Evolutionary conservation across 345 rosid species (phyloP), one percentile per base, ranked within the genome.

Genomic region (Dipteronia dyeriana): DNA sequence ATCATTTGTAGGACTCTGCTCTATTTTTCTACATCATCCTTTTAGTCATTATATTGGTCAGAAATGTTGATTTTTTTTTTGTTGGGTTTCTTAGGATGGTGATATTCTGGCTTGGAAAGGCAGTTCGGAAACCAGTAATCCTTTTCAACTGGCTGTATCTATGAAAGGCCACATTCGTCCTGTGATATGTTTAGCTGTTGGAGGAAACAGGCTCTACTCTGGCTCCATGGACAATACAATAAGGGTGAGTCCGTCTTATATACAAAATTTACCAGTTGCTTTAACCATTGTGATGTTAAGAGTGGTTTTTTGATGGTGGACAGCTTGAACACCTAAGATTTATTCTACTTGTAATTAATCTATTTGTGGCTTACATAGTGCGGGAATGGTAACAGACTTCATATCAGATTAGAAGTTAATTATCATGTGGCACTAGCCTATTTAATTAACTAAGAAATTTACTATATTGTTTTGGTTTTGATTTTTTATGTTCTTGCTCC

Each of bases 181-280:
- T 41, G 76, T 73, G 56, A 23, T 53, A 22, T 73, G 67, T 43
- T 73, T 73, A 57, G 9, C 57, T 7, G 76, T 73, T 60, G 76
- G 67, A 43, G 67, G 53, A 22, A 73, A 23, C 34, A 73, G 51
- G 76, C 41, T 73, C 34, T 73, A 73, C n/a, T 73, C 76, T 41
- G 76, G 76, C 41, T 73, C 76, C 23, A 60, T 73, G 67, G 76
- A 73, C 23, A 60, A 41, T 60, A 60, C 57, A 0, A 73, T 73
- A 60, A 39, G 68, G 57, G 76, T 60, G 43, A 73, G 67, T 60
- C 16, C 4, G 38, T 9, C 4, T 38, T 41, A 10, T 38, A 22
- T 10, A 59, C 20, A 14, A 9, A 25, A 39, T 59, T 22, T 41
- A 22, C 66, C 11, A 1, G 8, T 38, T 20, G 7, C 34, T 57